These are phyloP conservation scores for Corchorus olitorius DNA, from an alignment of 345 rosid genomes.

Conservation along the genomic window DNA sequence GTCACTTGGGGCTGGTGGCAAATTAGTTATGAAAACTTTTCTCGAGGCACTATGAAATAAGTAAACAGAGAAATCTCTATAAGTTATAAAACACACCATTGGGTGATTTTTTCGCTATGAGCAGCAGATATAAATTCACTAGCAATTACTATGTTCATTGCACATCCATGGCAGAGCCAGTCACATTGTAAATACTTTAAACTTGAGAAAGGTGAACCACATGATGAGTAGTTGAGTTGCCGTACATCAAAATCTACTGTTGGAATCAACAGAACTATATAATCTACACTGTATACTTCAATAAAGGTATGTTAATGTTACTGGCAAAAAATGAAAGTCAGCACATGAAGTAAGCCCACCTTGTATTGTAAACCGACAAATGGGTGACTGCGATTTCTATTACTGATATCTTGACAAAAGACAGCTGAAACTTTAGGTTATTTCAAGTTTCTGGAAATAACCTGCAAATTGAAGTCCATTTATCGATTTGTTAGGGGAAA, in stretches of 20 bases:
- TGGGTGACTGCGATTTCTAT: neutral
- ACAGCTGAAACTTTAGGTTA: slow-evolving; percentile 7
- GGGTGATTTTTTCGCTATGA: too few relatives aligned
- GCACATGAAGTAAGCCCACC: neutral
- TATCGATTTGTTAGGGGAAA: neutral
- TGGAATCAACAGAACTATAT: neutral
- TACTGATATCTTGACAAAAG: neutral
- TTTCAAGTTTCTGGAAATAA: slow-evolving; percentile 18
- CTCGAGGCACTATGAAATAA: too few relatives aligned
- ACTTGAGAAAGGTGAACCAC: neutral
- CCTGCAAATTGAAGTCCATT: slow-evolving; percentile 29
- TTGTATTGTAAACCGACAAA: neutral
- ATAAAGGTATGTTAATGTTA: neutral
- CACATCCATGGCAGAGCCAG: neutral
- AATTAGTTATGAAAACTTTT: too few relatives aligned
- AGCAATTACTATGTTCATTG: neutral
- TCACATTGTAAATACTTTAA: neutral
- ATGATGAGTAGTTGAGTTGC: neutral
- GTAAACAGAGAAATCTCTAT: too few relatives aligned
- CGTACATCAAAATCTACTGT: neutral
- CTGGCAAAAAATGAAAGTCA: neutral
- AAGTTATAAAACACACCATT: too few relatives aligned
- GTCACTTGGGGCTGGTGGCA: too few relatives aligned
- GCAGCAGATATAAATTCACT: too few relatives aligned
- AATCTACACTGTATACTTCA: neutral